These are phyloP conservation scores for Thalassiosira mediterranea DNA, from an alignment of 352 stramenopile genomes.

Conservation along the genomic window DNA sequence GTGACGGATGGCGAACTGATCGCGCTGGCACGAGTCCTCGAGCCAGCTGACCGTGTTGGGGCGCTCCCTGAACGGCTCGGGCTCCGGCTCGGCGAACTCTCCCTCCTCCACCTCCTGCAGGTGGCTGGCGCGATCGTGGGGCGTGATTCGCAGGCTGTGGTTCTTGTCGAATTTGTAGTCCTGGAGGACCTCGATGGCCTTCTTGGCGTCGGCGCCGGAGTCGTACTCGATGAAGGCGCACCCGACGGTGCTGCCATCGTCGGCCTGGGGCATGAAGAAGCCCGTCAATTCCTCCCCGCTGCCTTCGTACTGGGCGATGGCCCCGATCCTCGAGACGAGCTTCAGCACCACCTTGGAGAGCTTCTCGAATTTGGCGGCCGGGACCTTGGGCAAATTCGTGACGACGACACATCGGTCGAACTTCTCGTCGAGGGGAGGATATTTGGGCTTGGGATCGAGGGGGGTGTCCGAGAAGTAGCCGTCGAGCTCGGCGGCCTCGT, in stretches of 20 bases:
- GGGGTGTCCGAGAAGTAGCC: slow-evolving; percentile 82
- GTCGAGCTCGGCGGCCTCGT: slow-evolving; percentile 72
- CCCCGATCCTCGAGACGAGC: slow-evolving; percentile 79
- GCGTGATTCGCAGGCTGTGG: slow-evolving; percentile 93
- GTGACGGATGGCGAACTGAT: slow-evolving; percentile 95
- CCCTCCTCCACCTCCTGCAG: slow-evolving; percentile 74
- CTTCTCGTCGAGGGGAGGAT: slow-evolving; percentile 66
- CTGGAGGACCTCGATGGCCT: slow-evolving; percentile 78
- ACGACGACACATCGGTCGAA: slow-evolving; percentile 86
- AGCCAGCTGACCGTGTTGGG: slow-evolving; percentile 94
- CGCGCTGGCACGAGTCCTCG: slow-evolving; percentile 88
- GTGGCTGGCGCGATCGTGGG: slow-evolving; percentile 85
- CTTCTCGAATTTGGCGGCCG: slow-evolving; percentile 84
- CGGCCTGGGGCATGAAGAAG: slow-evolving; percentile 83
- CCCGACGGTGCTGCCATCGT: slow-evolving; percentile 74
- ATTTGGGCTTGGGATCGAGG: slow-evolving; percentile 70
- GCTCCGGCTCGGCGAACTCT: slow-evolving; percentile 83
- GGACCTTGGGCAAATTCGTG: slow-evolving; percentile 85
- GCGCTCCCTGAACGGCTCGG: slow-evolving; percentile 89
- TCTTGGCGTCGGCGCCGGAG: slow-evolving; percentile 80
- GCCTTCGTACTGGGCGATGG: slow-evolving; percentile 52
- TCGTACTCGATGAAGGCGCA: slow-evolving; percentile 87
- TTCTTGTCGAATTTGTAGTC: slow-evolving; percentile 93
- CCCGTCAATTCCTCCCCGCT: slow-evolving; percentile 39
- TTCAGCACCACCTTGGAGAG: slow-evolving; percentile 84